These are phyloP conservation scores for Aspergillus ochraceus DNA, from an alignment of 2,329 filamentous ascomycete genomes.

Conservation along the genomic window DNA sequence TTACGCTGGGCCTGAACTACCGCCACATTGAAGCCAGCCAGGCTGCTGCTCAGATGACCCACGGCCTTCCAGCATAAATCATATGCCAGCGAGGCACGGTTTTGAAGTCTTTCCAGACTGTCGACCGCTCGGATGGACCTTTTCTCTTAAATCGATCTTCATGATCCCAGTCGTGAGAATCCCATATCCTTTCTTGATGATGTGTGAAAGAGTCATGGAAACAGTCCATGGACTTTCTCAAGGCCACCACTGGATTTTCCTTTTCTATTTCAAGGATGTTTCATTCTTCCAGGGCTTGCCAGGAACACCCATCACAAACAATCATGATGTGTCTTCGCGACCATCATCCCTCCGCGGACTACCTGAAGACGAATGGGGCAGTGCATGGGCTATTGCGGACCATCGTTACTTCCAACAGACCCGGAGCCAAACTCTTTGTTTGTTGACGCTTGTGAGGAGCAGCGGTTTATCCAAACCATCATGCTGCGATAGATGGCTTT, in stretches of 20 bases:
- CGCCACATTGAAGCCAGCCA: slow-evolving; percentile 45
- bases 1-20: slow-evolving; percentile 44
- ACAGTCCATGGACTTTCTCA: slow-evolving; percentile 7
- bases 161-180: slow-evolving; percentile 12
- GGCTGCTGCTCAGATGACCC: slow-evolving; percentile 35
- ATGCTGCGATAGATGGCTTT: background rate
- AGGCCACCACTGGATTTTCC: slow-evolving; percentile 5
- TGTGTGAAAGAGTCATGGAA: slow-evolving; percentile 11
- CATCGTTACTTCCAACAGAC: background rate
- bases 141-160: slow-evolving; percentile 6
- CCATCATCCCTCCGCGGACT: slow-evolving; percentile 1
- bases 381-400: background rate
- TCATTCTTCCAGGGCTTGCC: background rate
- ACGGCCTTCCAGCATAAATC: slow-evolving; percentile 35
- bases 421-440: background rate
- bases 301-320: background rate
- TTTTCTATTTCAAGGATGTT: slow-evolving; percentile 1
- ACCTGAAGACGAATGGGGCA: background rate
- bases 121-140: slow-evolving; percentile 2
- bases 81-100: background rate
- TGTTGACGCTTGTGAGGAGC: background rate
- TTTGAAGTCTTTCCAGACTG: background rate
- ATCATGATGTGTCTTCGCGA: slow-evolving; percentile 3
- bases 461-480: background rate
- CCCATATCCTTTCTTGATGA: background rate